These are phyloP conservation scores for Curvularia verruculosa DNA, from an alignment of 2,329 filamentous ascomycete species.

Conservation along the genomic window DNA sequence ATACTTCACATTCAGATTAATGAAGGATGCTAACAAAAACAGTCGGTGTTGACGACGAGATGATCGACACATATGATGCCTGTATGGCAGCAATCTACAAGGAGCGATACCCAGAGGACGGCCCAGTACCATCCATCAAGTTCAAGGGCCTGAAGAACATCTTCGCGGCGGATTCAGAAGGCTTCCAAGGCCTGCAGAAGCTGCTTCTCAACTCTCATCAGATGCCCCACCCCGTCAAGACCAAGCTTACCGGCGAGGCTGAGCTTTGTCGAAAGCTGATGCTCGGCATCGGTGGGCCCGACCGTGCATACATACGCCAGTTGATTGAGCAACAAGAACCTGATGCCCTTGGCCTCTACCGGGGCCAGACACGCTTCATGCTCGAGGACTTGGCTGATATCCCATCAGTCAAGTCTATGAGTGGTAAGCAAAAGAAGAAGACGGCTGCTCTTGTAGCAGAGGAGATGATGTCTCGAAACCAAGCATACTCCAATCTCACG, in stretches of 20 bases:
- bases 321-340: slow-evolving; percentile 39
- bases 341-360: slow-evolving; percentile 41
- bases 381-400: slow-evolving; percentile 43
- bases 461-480: slow-evolving; percentile 53
- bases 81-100: slow-evolving; percentile 50
- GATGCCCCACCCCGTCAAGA: slow-evolving; percentile 40
- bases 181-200: slow-evolving; percentile 30
- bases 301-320: slow-evolving; percentile 33
- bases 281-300: slow-evolving; percentile 33
- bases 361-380: slow-evolving; percentile 49
- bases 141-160: slow-evolving; percentile 42
- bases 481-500: slow-evolving; percentile 57
- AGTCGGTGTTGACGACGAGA: slow-evolving; percentile 54
- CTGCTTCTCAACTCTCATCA: slow-evolving; percentile 27
- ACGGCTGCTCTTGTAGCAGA: slow-evolving; percentile 42
- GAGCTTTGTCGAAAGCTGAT: slow-evolving; percentile 42
- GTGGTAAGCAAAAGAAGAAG: slow-evolving; percentile 46
- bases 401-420: slow-evolving; percentile 31
- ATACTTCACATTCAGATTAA: not conserved
- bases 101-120: slow-evolving; percentile 28
- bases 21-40: slow-evolving; percentile 10
- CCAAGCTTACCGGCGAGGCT: slow-evolving; percentile 34
- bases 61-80: slow-evolving; percentile 51
- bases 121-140: slow-evolving; percentile 31
- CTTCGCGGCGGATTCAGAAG: slow-evolving; percentile 33